Base-by-base conservation (phyloP, 176 grass and related monocot species). In the Hordeum vulgare region DNA sequence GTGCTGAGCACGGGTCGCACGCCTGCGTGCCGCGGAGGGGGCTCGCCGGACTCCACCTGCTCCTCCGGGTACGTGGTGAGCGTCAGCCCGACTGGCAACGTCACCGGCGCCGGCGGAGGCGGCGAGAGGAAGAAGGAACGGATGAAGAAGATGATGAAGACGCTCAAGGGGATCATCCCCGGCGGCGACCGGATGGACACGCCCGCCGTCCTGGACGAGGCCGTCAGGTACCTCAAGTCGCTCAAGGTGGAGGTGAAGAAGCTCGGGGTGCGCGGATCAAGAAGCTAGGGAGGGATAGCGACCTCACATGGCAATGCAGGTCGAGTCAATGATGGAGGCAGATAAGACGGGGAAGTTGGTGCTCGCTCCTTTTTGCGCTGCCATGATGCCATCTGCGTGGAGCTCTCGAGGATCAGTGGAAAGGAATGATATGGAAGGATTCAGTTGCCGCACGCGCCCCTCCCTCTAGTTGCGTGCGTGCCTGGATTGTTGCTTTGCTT, bases 171-270 rank as follows among this genome's bases (percentile, higher is more conserved):
- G 41, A 93, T 96, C 47, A 82, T 96, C 75, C 94, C 94, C 41
- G 94, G 94, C 37, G 91, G 91, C 31, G 81, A 89, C 61, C 77
- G 81, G 79, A 91, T 96, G 94, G 94, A 93, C 83, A 93, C 94
- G 31, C 91, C 94, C 4, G 91, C 90, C 3, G 90, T 93, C 10
- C 91, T 96, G 5, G 91, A 96, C 71, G 94, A 93, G 77, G 94
- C 94, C 20, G 88, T 96, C 1, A 61, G 89, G 34, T 96, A 96
- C 79, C 88, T 96, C 80, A 96, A 96, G 85, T 91, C 90, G 15
- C 90, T 93, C 36, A 96, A 96, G 84, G 88, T 93, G 18, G 94
- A 96, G 84, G 94, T 87, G 66, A 93, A 96, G 86, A 96, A 96
- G 81, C 94, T 74, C 44, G 71, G 71, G 44, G 71, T 74, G 71